These are phyloP conservation scores for Metschnikowia baotianmanensis DNA, from an alignment of 805 yeast species.

Conservation along the genomic window DNA sequence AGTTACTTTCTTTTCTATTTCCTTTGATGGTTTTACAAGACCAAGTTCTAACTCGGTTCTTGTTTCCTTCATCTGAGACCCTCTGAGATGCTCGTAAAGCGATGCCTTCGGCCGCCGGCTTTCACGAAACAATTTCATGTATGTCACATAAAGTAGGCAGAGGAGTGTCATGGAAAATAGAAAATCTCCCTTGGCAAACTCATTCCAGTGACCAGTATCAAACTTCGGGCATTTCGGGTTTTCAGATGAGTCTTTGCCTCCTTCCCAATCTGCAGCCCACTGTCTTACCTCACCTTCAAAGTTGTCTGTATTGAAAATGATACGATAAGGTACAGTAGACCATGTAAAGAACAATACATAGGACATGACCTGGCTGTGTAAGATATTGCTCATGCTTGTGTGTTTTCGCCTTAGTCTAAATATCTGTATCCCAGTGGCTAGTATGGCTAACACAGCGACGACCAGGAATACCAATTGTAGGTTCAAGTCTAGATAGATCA, in stretches of 20 bases:
- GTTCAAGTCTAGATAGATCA: slow-evolving; percentile 2
- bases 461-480: slow-evolving; percentile 1
- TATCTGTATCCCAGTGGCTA: not conserved
- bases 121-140: not conserved
- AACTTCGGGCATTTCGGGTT: slow-evolving; percentile 1
- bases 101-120: slow-evolving; percentile 3
- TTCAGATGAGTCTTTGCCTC: not conserved
- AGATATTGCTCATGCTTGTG: not conserved
- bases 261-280: slow-evolving; percentile 5
- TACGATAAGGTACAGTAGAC: slow-evolving; percentile 2
- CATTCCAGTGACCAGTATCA: slow-evolving; percentile 2
- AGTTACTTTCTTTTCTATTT: slow-evolving; percentile 2
- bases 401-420: not conserved
- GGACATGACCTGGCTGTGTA: not conserved
- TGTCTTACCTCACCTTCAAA: slow-evolving; percentile 6
- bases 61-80: not conserved
- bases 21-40: not conserved
- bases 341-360: slow-evolving; percentile 1
- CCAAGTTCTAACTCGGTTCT: not conserved
- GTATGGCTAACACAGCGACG: slow-evolving; percentile 1
- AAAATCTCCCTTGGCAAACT: not conserved
- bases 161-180: not conserved
- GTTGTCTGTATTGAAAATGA: not conserved
- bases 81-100: slow-evolving; percentile 5
- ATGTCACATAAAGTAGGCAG: not conserved